Base-by-base conservation (phyloP, 345 rosid genomes). In the Aurinia saxatilis region DNA sequence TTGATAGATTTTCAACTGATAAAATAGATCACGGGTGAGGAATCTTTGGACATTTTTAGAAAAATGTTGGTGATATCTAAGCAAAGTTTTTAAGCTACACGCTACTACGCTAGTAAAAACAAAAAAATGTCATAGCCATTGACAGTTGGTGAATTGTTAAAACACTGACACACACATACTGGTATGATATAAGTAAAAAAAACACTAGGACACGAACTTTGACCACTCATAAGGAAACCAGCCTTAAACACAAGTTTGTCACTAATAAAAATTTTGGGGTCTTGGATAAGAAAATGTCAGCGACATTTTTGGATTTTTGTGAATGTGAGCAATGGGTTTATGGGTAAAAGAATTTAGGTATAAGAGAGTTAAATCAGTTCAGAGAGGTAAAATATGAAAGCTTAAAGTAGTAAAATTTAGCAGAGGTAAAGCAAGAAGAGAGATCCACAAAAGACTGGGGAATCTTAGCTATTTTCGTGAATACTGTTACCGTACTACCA, bases 401-500 rank as follows among this genome's bases (percentile, higher is more conserved):
- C 71, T 58, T 72, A 65, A 65, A 72, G 66, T 72, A 65, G 71
- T 2, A 72, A 51, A 58, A 64, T 58, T 18, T 50, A 62, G 15
- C 68, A 38, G 34, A 62, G 40, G 44, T n/a, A 50, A 47, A 50
- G 71, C 7, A 70, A 42, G 38, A 55, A 60, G 49, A 58, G 14
- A 45, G 47, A 56, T 60, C 9, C 61, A 73, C 1, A 58, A 56
- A 57, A 59, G 68, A 60, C 67, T 34, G 66, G 60, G 75, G 81
- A 74, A 82, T 77, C 80, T 79, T 74, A 72, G 48, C 66, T 77
- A 62, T 67, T 71, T 50, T 75, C 44, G 45, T 69, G 68, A 64
- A 75, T 56, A 77, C 65, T 56, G 77, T 65, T 72, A 75, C 53
- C 58, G 51, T 63, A 70, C 59, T 70, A 70, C 58, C 63, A 54